Evolutionary conservation across 177 flowering plant genomes (phyloP), one percentile per base, ranked within the genome.

Genomic region (Vitis hybrid): DNA sequence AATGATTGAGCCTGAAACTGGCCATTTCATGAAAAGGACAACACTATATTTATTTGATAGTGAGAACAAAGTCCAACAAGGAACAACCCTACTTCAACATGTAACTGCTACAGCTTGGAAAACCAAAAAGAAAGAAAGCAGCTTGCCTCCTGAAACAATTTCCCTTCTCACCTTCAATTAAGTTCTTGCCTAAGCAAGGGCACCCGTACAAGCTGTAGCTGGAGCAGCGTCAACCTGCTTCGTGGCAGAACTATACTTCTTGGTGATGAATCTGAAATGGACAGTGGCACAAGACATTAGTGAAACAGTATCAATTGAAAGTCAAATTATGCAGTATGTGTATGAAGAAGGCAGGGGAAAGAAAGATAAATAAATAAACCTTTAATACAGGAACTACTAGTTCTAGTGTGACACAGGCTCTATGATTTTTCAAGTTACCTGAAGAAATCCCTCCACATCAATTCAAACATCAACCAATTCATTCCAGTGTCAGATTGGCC

Each of bases 381-480:
- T 24, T 24, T 24, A 24, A 24, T 24, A 24, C 27, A 24, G 27
- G 27, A 24, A 35, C 46, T 35, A 35, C 18, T 15, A 70, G 11
- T 35, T 21, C 17, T 17, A 50, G 49, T 50, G 55, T 64, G 32
- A 32, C 52, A 11, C 7, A 13, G 48, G 56, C 49, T 40, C 10
- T 0, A 65, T 11, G 60, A 4, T 64, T 1, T 40, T 10, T 50
- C 58, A 18, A 56, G 11, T 72, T 81, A 91, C 98, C 99, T 95
- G 92, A 93, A 95, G 86, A 95, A 95, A 78, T 95, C 99, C 89
- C 99, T 95, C 99, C 99, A 95, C 76, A 93, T 56, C 75, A 93
- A 75, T 79, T 95, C 98, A 80, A 81, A 88, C 94, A 90, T 84
- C 86, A 95, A 75, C 99, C 98, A 93, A 82, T 86, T 91, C 79